phyloP scores from a whole-genome alignment of 306 rosid species.

The Begonia fuchsioides region DNA sequence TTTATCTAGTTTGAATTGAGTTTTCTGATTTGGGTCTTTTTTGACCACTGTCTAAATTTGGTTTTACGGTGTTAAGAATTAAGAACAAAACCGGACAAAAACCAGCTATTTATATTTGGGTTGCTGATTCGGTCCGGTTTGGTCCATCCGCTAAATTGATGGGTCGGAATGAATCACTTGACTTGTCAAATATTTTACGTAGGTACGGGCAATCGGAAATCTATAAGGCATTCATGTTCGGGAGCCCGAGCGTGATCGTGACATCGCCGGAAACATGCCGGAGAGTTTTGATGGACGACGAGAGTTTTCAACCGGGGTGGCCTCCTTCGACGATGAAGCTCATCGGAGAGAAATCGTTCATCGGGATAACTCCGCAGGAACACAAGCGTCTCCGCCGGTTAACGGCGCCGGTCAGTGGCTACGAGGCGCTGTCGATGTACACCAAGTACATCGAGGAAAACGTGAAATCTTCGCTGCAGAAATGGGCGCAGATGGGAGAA shows the following conservation, averaged over 20 bases:
- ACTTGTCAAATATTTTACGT: too few relatives aligned
- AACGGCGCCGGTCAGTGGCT: constrained; percentile 76
- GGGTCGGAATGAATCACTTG: too few relatives aligned
- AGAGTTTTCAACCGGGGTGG: constrained; percentile 60
- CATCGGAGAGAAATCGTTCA: constrained; percentile 67
- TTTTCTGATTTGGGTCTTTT: too few relatives aligned
- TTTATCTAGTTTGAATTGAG: too few relatives aligned
- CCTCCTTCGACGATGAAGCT: constrained; percentile 57
- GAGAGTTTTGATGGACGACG: constrained; percentile 67
- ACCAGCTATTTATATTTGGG: too few relatives aligned
- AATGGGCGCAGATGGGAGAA: constrained; percentile 52
- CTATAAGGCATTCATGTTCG: constrained; percentile 74
- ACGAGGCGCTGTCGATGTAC: constrained; percentile 55
- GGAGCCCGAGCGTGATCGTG: constrained; percentile 61
- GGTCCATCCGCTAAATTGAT: too few relatives aligned
- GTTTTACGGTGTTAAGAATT: too few relatives aligned
- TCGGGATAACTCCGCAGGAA: constrained; percentile 45
- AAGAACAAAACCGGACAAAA: too few relatives aligned
- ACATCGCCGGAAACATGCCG: constrained; percentile 57
- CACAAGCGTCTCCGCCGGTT: constrained; percentile 72
- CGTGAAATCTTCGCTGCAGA: constrained; percentile 40
- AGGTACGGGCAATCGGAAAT: constrained; percentile 67
- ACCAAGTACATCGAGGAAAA: constrained; percentile 44
- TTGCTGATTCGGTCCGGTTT: too few relatives aligned
- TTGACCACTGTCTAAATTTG: too few relatives aligned